Percentiles rank a stretch among this genome's conserved stretches.
Evolutionary conservation across 1,284 basidiomycete species (phyloP).

Genomic region (Cryptococcus sp.): DNA sequence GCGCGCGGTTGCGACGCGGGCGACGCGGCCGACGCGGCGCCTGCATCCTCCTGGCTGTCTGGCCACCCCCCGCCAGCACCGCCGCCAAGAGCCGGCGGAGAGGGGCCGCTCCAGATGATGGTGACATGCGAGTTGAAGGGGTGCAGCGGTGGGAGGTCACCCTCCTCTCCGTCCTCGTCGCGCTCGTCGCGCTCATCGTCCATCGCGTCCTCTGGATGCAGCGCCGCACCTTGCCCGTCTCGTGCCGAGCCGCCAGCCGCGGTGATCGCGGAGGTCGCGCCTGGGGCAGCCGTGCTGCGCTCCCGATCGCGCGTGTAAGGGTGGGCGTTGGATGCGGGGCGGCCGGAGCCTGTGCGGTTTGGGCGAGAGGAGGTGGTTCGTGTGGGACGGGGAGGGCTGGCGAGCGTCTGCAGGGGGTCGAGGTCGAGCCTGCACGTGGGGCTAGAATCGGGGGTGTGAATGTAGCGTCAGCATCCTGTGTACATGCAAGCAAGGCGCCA

Average conservation of each 20-base stretch:
- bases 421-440: slow-evolving; percentile 49
- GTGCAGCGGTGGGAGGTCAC: too few relatives aligned
- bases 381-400: slow-evolving; percentile 21
- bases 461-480: not conserved
- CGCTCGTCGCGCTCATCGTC: too few relatives aligned
- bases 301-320: slow-evolving; percentile 24
- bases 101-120: too few relatives aligned
- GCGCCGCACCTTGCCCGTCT: not conserved
- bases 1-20: too few relatives aligned
- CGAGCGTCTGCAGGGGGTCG: slow-evolving; percentile 44
- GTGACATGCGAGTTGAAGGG: too few relatives aligned
- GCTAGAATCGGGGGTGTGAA: slow-evolving; percentile 19
- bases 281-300: not conserved
- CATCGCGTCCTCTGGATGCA: not conserved
- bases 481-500: not conserved
- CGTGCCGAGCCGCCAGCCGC: not conserved
- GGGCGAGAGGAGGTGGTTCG: slow-evolving; percentile 24
- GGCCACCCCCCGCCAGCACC: too few relatives aligned
- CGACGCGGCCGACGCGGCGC: too few relatives aligned
- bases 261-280: too few relatives aligned
- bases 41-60: too few relatives aligned
- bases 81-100: too few relatives aligned
- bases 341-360: slow-evolving; percentile 15
- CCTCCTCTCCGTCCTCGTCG: too few relatives aligned
- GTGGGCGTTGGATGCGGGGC: slow-evolving; percentile 10